Base-by-base conservation (phyloP, 2,329 filamentous ascomycete species). In the Diaporthe caulivora region DNA sequence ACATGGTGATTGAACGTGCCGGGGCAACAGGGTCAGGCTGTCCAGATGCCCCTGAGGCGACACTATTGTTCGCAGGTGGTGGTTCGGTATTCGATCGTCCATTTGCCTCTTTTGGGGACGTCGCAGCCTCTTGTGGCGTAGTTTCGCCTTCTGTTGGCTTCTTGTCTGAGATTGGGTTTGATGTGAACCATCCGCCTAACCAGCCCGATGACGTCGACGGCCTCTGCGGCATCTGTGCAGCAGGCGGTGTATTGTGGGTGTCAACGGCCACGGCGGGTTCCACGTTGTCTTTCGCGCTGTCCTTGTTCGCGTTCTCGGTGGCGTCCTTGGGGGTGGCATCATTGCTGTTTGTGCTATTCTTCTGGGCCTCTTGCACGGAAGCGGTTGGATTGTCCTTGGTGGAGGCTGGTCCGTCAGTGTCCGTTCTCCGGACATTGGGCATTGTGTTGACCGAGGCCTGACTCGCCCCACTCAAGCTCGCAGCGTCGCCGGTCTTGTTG, bases 131-230 rank as follows among this genome's bases (percentile, higher is more conserved):
- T n/a, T 76, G 37, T 13, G 74, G 70, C 18, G 67, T 70, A 44
- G 75, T 75, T 53, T 80, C 78, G 34, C 73, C 58, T 21, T 68
- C 64, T n/a, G 37, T 11, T 21, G 60, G 4, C 34, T 44, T 62
- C 40, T 62, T 64, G 58, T 72, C 53, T 18, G 71, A 60, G 13
- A 70, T 44, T 10, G 71, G 53, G 13, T 24, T 55, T 9, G 80
- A 80, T 11, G 80, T 80, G 51, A 89, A 82, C 89, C 90, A 91
- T 40, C 71, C 74, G 42, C 87, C 85, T 21, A 91, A 80, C 90
- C 89, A 91, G 26, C 87, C 84, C 34, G 87, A 85, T 9, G 87
- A 82, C 29, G 83, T 77, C 29, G 77, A 73, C 7, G 80, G 80
- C 29, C 74, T 69, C 34, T 73, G 71, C 26, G 71, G 34, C 13